Evolutionary conservation across 371 early-diverging fungal species (phyloP).

Genomic region (Mucor lusitanicus): DNA sequence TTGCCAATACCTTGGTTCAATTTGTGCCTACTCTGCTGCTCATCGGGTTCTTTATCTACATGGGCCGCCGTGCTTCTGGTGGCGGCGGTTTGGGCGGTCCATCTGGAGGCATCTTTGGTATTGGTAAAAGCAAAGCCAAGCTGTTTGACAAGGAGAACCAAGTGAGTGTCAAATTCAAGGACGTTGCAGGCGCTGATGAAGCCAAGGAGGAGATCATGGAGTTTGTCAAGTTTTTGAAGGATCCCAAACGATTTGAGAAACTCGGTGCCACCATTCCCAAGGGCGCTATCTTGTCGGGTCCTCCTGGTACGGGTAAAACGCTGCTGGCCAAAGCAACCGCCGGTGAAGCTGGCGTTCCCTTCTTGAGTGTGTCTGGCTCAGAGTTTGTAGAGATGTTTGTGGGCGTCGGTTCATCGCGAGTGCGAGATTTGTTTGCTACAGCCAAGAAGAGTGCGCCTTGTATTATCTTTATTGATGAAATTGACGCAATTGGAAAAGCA

Average conservation of each 20-base stretch:
- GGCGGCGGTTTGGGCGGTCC: conserved; percentile 51
- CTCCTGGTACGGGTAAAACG: conserved; percentile 95
- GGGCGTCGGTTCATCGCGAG: conserved; percentile 98
- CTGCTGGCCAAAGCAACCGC: conserved; percentile 70
- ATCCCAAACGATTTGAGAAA: conserved; percentile 72
- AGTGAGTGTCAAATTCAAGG: conserved; percentile 95
- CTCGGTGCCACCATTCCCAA: conserved; percentile 97
- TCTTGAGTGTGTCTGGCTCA: conserved; percentile 97
- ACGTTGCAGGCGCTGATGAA: conserved; percentile 99
- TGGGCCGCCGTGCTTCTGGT: conserved; percentile 73
- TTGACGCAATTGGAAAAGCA: conserved; percentile 99
- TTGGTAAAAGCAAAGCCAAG: conserved; percentile 95
- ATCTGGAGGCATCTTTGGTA: conserved; percentile 88
- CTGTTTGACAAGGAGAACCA: conserved; percentile 96
- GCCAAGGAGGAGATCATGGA: conserved; percentile 82
- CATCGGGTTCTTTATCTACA: conserved; percentile 82
- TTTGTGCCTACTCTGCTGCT: conserved; percentile 92
- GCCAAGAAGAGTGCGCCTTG: conserved; percentile 99
- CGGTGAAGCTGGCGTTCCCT: conserved; percentile 83
- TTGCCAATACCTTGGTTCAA: conserved; percentile 72
- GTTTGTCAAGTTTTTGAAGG: conserved; percentile 36
- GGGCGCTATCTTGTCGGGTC: conserved; percentile 95
- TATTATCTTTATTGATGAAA: conserved; percentile 99
- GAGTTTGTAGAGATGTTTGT: conserved; percentile 99
- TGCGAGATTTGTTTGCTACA: conserved; percentile 97